A percentile compares a stretch with the other conserved stretches of the same genome.
Evolutionary conservation across 139 green algal genomes (phyloP).

Genomic region (Parachlorella kessleri): DNA sequence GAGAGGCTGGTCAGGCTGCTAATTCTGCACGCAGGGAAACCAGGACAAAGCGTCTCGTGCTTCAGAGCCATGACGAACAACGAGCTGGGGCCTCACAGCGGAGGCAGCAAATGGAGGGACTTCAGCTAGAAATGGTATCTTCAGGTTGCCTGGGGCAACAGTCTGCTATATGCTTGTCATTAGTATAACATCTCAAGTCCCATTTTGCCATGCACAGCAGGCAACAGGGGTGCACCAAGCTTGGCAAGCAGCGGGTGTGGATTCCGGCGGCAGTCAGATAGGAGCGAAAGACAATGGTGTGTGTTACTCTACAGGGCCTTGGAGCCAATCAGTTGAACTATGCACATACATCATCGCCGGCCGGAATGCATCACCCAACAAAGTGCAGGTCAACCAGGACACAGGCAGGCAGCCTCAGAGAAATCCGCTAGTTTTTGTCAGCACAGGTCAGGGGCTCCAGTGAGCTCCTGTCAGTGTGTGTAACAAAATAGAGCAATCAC

Average conservation of each 20-base stretch:
- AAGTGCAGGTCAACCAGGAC: not conserved
- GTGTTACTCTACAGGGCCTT: conserved; percentile 2
- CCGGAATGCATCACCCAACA: no score
- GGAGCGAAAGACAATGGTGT: conserved; percentile 52
- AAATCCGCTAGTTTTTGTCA: conserved; percentile 44
- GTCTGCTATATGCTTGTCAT: conserved; percentile 60
- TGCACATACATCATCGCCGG: conserved; percentile 42
- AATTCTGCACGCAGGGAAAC: no score
- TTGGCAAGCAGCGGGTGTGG: not conserved
- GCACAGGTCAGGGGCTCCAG: not conserved
- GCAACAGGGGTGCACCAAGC: not conserved
- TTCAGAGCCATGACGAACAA: no score
- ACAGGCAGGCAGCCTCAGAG: conserved; percentile 36
- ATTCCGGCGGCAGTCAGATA: conserved; percentile 47
- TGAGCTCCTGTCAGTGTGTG: conserved; percentile 36
- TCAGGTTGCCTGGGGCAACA: conserved; percentile 1
- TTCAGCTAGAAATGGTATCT: not conserved
- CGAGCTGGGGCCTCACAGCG: no score
- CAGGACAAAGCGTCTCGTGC: no score
- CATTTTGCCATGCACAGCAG: not conserved
- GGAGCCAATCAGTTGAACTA: conserved; percentile 53
- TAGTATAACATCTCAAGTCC: conserved; percentile 22
- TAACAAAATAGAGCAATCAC: conserved; percentile 47
- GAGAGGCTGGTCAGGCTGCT: no score
- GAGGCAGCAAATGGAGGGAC: not conserved